phyloP scores from a whole-genome alignment of 495 filamentous ascomycete species.

The Penicillium lagena region DNA sequence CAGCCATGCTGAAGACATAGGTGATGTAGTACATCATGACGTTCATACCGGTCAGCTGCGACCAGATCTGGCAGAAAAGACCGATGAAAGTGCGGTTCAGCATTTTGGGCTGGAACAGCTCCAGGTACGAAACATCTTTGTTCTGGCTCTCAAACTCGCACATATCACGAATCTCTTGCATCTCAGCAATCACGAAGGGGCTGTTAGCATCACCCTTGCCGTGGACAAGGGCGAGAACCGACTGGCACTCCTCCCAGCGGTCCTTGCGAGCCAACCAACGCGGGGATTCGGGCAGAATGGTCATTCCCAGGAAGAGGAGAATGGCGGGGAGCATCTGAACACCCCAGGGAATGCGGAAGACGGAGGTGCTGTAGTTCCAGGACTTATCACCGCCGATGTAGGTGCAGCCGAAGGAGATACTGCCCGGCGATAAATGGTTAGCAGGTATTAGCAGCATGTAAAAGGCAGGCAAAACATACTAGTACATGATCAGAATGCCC shows the following conservation, averaged over 20 bases:
- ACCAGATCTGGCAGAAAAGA: slow-evolving; percentile 76
- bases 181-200: slow-evolving; percentile 57
- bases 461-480: slow-evolving; percentile 17
- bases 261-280: slow-evolving; percentile 74
- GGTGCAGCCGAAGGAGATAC: slow-evolving; percentile 68
- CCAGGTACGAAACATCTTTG: slow-evolving; percentile 57
- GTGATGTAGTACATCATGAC: slow-evolving; percentile 59
- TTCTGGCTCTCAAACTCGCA: slow-evolving; percentile 60
- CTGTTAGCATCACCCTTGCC: slow-evolving; percentile 58
- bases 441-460: background rate
- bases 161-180: slow-evolving; percentile 62
- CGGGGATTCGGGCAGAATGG: slow-evolving; percentile 71
- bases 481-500: slow-evolving; percentile 82
- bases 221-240: slow-evolving; percentile 64
- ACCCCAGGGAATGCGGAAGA: slow-evolving; percentile 74
- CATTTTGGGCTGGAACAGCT: slow-evolving; percentile 65
- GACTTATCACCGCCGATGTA: slow-evolving; percentile 42
- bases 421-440: background rate
- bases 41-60: slow-evolving; percentile 78
- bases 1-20: slow-evolving; percentile 33
- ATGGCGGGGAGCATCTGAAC: slow-evolving; percentile 69
- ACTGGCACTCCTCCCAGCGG: slow-evolving; percentile 64
- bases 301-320: slow-evolving; percentile 55
- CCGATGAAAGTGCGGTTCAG: slow-evolving; percentile 67
- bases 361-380: slow-evolving; percentile 32